Base-by-base conservation (phyloP, 305 asterid species). In the Fraxinus baroniana region DNA sequence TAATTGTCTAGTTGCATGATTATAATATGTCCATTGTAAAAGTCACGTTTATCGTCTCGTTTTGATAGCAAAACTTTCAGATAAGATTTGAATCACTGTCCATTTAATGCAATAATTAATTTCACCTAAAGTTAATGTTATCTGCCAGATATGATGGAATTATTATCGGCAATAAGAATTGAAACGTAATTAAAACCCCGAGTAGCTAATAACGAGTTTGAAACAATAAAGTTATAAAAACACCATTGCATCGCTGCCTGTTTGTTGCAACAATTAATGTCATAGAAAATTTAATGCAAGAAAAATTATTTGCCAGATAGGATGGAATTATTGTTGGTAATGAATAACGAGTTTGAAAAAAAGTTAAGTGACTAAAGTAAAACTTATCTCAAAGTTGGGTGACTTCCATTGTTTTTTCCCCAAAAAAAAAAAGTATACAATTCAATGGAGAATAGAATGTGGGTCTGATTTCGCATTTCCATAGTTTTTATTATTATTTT, bases 391-490 rank as follows among this genome's bases (percentile, higher is more conserved):
- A 68, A 68, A 68, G 24, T 28, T 26, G 35, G 74, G 37, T 10
- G 74, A 28, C 74, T 32, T 68, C 36, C 7, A 12, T 1, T 26
- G 36, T 1, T 10, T 10, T 26, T 26, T 0, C 37, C 35, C 74
- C 32, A 66, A 68, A 68, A 68, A 9, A 68, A 9, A 12, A 57
- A 15, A 46, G 32, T 13, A 44, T 26, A 55, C 4, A 44, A 46
- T 32, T 7, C 26, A 26, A 26, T 2, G 36, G 80, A 8, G 80
- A 74, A 81, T 33, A 79, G 85, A 86, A 82, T 88, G 91, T 82
- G 86, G 89, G 88, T 86, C 90, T 81, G 85, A 64, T 77, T 79
- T 83, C 82, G 3, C 35, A 77, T 79, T 10, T 46, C 80, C 77
- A 36, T 2, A 30, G 5, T 26, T 71, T 41, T 83, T 52, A 17